Base-by-base conservation (phyloP, 2,329 filamentous ascomycete genomes). In the Colletotrichum sp. region DNA sequence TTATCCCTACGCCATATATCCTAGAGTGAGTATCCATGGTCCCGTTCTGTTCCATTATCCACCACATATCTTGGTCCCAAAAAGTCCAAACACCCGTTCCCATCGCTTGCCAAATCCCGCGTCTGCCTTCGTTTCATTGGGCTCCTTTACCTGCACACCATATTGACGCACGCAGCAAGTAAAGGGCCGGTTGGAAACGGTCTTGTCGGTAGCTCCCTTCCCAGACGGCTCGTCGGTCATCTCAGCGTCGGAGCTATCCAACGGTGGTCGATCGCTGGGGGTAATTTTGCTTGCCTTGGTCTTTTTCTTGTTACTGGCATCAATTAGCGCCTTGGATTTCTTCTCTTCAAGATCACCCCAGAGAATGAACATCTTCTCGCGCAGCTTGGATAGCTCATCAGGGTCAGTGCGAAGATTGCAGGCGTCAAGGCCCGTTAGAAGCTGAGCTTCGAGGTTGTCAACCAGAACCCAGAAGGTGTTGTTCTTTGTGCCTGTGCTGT, bases 321-420 rank as follows among this genome's bases (percentile, higher is more conserved):
- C 83, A 74, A 79, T 76, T 25, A 83, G 78, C 3, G 82, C 79
- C n/a, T 79, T 82, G 3, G 80, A 79, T 81, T 94, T 95, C 64
- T 86, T 83, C 81, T 98, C 95, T 81, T 96, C 93, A 2, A 98
- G 87, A 76, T 98, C 91, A 2, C 96, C 96, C 96, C 96, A 98
- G 2, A 98, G 87, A 43, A 91, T 86, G 81, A 93, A 96, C 71
- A 98, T 87, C 79, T 90, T 93, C 78, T 97, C 91, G 66, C 91
- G 90, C 6, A 98, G 85, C 8, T 82, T 77, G 5, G 79, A 81
- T 1, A 97, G 85, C 2, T 85, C 80, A 0, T 82, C 67, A 4
- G 83, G 79, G 60, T 94, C 85, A n/a, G 83, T 81, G 25, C 88
- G 89, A 39, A 98, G 88, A 82, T 91, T 84, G 64, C 83, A 83